Conservation (phyloP, 345 rosid genomes). For the Citrus maxima region DNA sequence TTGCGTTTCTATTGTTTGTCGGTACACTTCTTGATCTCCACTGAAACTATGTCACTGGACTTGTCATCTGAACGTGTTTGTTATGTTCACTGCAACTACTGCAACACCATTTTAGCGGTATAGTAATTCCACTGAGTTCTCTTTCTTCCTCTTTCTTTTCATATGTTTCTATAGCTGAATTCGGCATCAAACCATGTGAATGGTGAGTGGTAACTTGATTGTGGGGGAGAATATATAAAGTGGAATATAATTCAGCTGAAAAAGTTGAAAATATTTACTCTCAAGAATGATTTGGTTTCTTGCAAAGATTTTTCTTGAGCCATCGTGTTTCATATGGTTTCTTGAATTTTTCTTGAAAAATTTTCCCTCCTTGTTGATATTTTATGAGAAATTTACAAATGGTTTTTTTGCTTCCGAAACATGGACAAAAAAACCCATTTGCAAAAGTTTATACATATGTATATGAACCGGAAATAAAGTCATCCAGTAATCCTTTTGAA, state of each 20-base stretch:
- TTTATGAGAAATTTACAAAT: constrained; percentile 21
- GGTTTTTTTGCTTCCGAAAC: constrained; percentile 10
- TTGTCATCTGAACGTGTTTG: constrained; percentile 78
- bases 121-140: constrained; percentile 20
- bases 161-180: constrained; percentile 3
- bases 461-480: neutral
- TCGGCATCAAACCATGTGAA: neutral
- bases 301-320: neutral
- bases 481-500: neutral
- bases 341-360: constrained; percentile 15
- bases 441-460: neutral
- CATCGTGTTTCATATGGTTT: constrained; percentile 15
- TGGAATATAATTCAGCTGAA: constrained; percentile 1
- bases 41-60: constrained; percentile 57
- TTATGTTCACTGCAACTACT: constrained; percentile 97
- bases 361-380: constrained; percentile 18
- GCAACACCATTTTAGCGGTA: constrained; percentile 99
- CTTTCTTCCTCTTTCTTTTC: neutral
- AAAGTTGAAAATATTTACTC: neutral
- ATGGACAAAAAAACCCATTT: neutral
- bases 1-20: neutral
- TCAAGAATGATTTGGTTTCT: neutral
- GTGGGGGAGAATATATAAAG: neutral
- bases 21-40: constrained; percentile 4
- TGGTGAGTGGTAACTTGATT: constrained; percentile 1